Conservation (phyloP, 1,284 basidiomycete species). For the Rugosomyces carneus region DNA sequence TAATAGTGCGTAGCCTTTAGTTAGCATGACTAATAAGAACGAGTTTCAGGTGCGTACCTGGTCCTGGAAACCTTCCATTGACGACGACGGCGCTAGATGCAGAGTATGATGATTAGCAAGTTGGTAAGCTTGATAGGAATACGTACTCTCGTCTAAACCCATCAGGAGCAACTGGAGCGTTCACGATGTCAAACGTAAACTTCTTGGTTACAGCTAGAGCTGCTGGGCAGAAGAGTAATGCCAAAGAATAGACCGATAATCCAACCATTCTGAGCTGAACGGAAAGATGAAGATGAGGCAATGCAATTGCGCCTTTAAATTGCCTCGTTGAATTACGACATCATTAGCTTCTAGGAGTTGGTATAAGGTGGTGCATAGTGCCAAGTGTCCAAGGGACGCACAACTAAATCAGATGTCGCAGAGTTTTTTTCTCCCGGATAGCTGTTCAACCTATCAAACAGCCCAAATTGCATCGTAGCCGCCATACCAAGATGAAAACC, state of each 20-base stretch:
- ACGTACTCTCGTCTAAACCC: conserved; percentile 12
- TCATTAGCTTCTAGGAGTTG: background rate
- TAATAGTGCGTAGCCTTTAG: background rate
- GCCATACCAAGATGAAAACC: background rate
- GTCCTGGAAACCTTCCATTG: conserved; percentile 10
- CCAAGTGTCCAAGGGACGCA: background rate
- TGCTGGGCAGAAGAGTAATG: background rate
- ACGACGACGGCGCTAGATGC: conserved; percentile 7
- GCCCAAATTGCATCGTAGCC: background rate
- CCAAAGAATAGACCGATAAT: background rate
- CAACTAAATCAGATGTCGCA: background rate
- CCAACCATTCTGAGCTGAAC: background rate
- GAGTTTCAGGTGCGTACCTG: background rate
- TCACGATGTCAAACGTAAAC: conserved; percentile 10
- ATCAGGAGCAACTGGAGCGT: conserved; percentile 12
- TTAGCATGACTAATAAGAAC: background rate
- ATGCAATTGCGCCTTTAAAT: background rate
- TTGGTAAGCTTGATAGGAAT: too few species aligned
- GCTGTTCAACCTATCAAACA: conserved; percentile 1
- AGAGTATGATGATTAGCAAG: background rate
- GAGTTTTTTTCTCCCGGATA: background rate
- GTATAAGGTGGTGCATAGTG: background rate
- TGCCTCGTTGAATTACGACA: background rate
- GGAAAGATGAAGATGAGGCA: background rate
- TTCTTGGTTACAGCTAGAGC: background rate